Evolutionary conservation across 441 rosid genomes (phyloP), one percentile per base, ranked within the genome.

Genomic region (Geranium incanum): DNA sequence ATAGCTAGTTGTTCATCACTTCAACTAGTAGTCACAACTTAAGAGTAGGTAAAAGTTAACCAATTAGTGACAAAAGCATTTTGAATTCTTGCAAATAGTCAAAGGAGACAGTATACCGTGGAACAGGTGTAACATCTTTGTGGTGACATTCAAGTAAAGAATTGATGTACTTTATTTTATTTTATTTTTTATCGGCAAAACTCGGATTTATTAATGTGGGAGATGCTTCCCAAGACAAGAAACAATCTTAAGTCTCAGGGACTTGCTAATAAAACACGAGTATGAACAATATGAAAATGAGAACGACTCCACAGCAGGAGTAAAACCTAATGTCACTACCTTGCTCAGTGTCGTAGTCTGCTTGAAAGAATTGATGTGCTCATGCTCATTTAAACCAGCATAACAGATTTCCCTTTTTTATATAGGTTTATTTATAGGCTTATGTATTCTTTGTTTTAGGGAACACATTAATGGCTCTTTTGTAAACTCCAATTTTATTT

Each of bases 1-100:
- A 21, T 66, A 50, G 38, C 65, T 63, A 19, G 71, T 78, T 18
- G 39, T 9, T 9, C 48, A 41, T 41, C 7, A 6, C 9, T 41
- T 41, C 11, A 41, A 41, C 48, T 41, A 41, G 48, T 6, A 41
- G 48, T 41, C 48, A 41, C 9, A 41, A 41, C 48, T 41, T 41
- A 6, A 41, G 7, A 41, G 48, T 41, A 4, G 1, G 48, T 41
- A 41, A 41, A 41, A 6, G 48, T 41, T 41, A 41, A 41, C 48
- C 48, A 6, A 41, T 41, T 41, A 41, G 48, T 41, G 11, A 41
- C 48, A 41, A 41, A 41, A 41, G 7, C 48, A 41, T 9, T 41
- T 41, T 41, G 33, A 28, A 28, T 28, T 1, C 33, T 28, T 28
- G 48, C 48, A 41, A 41, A 41, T 6, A 41, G 48, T 41, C 48